Evolutionary conservation across 2,329 filamentous ascomycete genomes (phyloP), one percentile per base, ranked within the genome.

Genomic region (Hortaea sp.): DNA sequence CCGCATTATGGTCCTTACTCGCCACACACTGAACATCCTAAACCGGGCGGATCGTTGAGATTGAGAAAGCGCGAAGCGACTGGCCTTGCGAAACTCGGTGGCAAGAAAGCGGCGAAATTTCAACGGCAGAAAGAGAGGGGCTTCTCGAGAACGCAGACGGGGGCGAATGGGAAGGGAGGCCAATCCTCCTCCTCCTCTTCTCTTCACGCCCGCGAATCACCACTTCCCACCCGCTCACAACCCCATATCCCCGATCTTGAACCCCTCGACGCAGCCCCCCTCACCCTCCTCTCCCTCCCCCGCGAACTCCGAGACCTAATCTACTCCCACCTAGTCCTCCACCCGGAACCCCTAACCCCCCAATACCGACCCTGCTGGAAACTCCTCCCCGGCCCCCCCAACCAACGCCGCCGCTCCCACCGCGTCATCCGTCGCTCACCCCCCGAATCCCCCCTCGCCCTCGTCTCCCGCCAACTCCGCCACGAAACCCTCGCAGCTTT

Each of bases 271-370:
- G 20, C 20, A 20, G 11, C 29, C 28, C 41, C 47, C 11, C 28
- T 46, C 4, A 31, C 42, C 35, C 29, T 49, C 6, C 38, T 49
- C 11, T 41, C 13, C 11, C 41, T 51, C 3, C 49, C 50, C 28
- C 35, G 43, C 41, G 49, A 53, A 32, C 41, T 53, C 5, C 49
- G 49, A 11, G 43, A 53, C 41, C 40, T 40, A 7, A 49, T 53
- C 12, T 53, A 51, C 44, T 41, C 46, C 11, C 20, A 46, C 5
- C 6, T 49, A 2, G 41, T 39, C 28, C 28, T 47, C 11, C 47
- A 28, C 11, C 27, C 44, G 3, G 41, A 32, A 28, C 40, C 31
- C 6, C 10, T 42, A 7, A 42, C 32, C 31, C 29, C 47, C 7
- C 43, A 45, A 29, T 5, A 46, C 20, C 47, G 47, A 4, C 39